Evolutionary conservation across 2,329 filamentous ascomycete genomes (phyloP), one percentile per base, ranked within the genome.

Genomic region (Gremmenia infestans): DNA sequence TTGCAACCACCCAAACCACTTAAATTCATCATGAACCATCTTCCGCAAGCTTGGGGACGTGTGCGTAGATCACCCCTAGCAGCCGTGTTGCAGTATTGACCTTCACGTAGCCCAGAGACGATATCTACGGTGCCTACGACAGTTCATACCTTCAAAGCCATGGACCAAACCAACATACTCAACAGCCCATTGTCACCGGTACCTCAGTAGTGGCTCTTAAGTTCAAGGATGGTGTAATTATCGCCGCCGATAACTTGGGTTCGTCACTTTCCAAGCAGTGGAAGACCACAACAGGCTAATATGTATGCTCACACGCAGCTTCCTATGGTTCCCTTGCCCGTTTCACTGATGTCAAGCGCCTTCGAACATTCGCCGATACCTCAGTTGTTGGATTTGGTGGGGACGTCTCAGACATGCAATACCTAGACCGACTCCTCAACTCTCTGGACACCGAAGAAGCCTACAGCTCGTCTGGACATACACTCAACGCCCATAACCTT

Each of bases 371-470:
- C 75, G 90, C 91, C 75, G 81, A 86, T 63, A 84, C 86, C 63
- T 86, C 91, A 32, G 83, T 97, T 58, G 81, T 99, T 70, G 94
- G 94, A 68, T 96, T 97, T 76, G 91, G 91, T 72, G 94, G 94
- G 73, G 94, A 99, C 78, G 87, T 99, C 67, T 96, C 90, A 63
- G 94, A 99, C 79, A 97, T 99, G 94, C 94, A 99, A 79, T 95
- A 95, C 79, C 85, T 99, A 65, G 89, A 96, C 82, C 87, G 94
- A 66, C 85, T 96, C 69, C 87, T 99, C 66, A 87, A 82, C 70
- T 88, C 89, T 61, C 87, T 97, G 67, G 85, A 89, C 72, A 91
- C 95, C 73, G 82, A 88, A 72, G 92, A 97, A 79, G 88, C 91
- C 71, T 97, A 99, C 79, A 69, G 73, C 53, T 71, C 77, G 56